Base-by-base conservation (phyloP, 2,329 filamentous ascomycete genomes). In the Trichophyton verrucosum region DNA sequence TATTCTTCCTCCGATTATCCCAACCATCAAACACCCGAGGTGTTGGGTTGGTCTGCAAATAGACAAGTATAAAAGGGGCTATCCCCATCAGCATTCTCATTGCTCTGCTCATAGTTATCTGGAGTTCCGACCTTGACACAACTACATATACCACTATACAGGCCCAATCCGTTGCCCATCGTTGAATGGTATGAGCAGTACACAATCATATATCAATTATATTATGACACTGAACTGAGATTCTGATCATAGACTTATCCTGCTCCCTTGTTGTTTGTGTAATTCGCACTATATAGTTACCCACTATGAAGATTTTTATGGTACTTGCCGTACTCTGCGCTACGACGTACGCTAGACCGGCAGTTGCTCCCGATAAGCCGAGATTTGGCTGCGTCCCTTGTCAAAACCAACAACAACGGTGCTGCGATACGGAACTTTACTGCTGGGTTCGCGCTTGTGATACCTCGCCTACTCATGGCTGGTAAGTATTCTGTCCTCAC, bases 301-400 rank as follows among this genome's bases (percentile, higher is more conserved):
- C 17, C 24, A 53, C n/a, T 9, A 53, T 53, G 49, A 53, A 30
- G 27, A 2, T 53, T 53, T 53, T 53, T 2, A 30, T 53, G 27
- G 30, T 53, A 6, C 9, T 53, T 53, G 49, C 9, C 6, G 6
- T 53, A 13, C 5, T 8, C 24, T 53, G 49, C 22, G 27, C 49
- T 7, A n/a, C 30, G 24, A 13, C 3, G 15, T 11, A 24, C 0
- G 49, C 49, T 7, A 20, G 27, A 4, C 49, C 49, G 8, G 11
- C 15, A 38, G 8, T 38, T 2, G 49, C 15, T 3, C 4, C 49
- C 22, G 49, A 53, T 6, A 24, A 33, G 5, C 49, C 22, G 4
- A 53, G 49, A n/a, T 53, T 53, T 53, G 49, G 49, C 13, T 53
- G 49, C 27, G 49, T 53, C n/a, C 49, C 49, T 13, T 53, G 49